These are phyloP conservation scores for Xylariomycetidae sp. DNA, from an alignment of 2,329 filamentous ascomycete genomes.

Conservation along the genomic window DNA sequence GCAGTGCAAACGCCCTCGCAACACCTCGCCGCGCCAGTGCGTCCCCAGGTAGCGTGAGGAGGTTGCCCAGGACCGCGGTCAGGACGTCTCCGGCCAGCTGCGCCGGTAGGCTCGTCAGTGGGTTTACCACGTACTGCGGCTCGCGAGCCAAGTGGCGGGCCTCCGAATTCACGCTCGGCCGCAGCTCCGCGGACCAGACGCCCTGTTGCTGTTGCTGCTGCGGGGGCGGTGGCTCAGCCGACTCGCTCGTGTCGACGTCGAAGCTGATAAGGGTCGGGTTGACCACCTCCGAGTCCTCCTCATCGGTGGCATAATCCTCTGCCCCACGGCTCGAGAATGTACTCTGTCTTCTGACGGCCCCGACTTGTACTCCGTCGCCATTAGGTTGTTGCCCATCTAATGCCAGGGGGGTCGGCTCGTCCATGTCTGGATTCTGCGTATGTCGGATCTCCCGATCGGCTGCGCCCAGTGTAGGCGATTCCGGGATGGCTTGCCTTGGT, in stretches of 20 bases:
- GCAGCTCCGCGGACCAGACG: constrained; percentile 53
- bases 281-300: constrained; percentile 49
- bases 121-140: constrained; percentile 38
- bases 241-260: constrained; percentile 52
- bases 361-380: constrained; percentile 23
- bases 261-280: constrained; percentile 55
- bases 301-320: constrained; percentile 47
- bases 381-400: constrained; percentile 26
- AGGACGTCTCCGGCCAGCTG: constrained; percentile 42
- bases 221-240: constrained; percentile 41
- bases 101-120: constrained; percentile 45
- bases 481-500: constrained; percentile 19
- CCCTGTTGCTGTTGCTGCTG: too few species aligned
- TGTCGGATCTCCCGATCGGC: constrained; percentile 26
- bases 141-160: constrained; percentile 25
- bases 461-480: constrained; percentile 25
- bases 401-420: constrained; percentile 17
- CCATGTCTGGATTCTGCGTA: constrained; percentile 14
- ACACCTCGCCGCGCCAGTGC: constrained; percentile 38
- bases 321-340: constrained; percentile 39
- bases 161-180: constrained; percentile 38
- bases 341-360: constrained; percentile 36
- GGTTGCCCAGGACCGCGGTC: constrained; percentile 34
- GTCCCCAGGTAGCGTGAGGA: constrained; percentile 42
- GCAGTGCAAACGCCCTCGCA: constrained; percentile 35